Conservation (phyloP, 176 grass and related monocot species). For the Oryza meyeriana region DNA sequence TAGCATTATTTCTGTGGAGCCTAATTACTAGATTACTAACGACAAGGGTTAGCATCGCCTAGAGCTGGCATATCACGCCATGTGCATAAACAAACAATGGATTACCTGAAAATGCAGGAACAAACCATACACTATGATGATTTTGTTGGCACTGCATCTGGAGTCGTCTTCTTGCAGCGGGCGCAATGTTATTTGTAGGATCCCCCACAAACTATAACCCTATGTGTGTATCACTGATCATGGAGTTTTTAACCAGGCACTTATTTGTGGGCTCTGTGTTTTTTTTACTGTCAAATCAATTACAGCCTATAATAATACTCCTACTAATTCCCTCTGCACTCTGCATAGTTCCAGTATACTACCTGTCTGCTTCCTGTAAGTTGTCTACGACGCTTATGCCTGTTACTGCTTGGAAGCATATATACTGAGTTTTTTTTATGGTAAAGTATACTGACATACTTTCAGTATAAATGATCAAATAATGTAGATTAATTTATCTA, state of each 20-base stretch:
- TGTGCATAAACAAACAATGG: constrained; percentile 12
- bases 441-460: too few species aligned
- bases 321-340: not conserved
- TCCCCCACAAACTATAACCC: not conserved
- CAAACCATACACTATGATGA: constrained; percentile 8
- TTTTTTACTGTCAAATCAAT: constrained; percentile 19
- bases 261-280: not conserved
- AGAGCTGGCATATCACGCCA: not conserved
- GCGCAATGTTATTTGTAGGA: constrained; percentile 9
- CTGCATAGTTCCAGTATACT: not conserved
- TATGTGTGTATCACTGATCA: not conserved
- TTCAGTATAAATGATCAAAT: too few species aligned
- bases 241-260: not conserved
- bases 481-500: too few species aligned
- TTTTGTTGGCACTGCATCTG: constrained; percentile 19
- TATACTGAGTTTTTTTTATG: too few species aligned
- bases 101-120: constrained; percentile 28
- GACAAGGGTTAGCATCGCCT: not conserved
- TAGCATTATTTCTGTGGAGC: not conserved
- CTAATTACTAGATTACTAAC: constrained; percentile 4
- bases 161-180: constrained; percentile 9
- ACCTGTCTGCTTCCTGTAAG: not conserved
- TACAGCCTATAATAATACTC: not conserved
- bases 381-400: constrained; percentile 5
- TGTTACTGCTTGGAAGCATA: constrained; percentile 10